Evolutionary conservation across 208 protist species (phyloP).

Genomic region (Novymonas esmeraldas): DNA sequence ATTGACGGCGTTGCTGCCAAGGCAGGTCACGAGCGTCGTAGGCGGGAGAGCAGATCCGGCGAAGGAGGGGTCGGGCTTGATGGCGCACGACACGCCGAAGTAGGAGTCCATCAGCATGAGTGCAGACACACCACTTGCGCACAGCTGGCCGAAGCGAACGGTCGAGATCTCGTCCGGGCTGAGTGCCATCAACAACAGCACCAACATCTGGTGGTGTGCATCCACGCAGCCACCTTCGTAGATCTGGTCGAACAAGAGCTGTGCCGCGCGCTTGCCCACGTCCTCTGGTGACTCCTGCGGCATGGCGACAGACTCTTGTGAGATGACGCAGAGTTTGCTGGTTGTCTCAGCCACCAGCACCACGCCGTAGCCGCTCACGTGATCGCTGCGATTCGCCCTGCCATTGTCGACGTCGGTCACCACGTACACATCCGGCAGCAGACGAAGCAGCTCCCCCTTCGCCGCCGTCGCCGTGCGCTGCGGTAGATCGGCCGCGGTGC

Average conservation of each 20-base stretch:
- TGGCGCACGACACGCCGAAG: conserved; percentile 85
- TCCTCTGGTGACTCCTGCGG: conserved; percentile 81
- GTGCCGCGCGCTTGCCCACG: conserved; percentile 78
- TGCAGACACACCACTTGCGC: conserved; percentile 66
- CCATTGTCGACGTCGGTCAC: conserved; percentile 89
- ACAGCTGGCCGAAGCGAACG: conserved; percentile 87
- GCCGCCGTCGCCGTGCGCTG: conserved; percentile 87
- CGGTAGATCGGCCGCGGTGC: conserved; percentile 82
- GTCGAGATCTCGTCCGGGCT: conserved; percentile 92
- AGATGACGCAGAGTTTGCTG: conserved; percentile 79
- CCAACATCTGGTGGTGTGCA: conserved; percentile 87
- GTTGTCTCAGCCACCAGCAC: conserved; percentile 94
- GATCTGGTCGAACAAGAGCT: conserved; percentile 87
- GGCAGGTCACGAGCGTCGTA: conserved; percentile 85
- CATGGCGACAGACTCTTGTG: conserved; percentile 79
- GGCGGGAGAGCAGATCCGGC: conserved; percentile 47
- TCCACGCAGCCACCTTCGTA: conserved; percentile 90
- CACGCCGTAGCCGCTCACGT: conserved; percentile 89
- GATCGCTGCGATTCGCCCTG: conserved; percentile 43
- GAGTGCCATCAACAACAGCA: conserved; percentile 92
- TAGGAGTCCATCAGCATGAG: conserved; percentile 87
- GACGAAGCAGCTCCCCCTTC: conserved; percentile 86
- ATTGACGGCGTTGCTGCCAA: conserved; percentile 87
- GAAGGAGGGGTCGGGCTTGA: conserved; percentile 76
- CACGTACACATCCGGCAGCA: conserved; percentile 94